phyloP scores from a whole-genome alignment of 2,329 filamentous ascomycete species.

The Scolecobasidium constrictum region DNA sequence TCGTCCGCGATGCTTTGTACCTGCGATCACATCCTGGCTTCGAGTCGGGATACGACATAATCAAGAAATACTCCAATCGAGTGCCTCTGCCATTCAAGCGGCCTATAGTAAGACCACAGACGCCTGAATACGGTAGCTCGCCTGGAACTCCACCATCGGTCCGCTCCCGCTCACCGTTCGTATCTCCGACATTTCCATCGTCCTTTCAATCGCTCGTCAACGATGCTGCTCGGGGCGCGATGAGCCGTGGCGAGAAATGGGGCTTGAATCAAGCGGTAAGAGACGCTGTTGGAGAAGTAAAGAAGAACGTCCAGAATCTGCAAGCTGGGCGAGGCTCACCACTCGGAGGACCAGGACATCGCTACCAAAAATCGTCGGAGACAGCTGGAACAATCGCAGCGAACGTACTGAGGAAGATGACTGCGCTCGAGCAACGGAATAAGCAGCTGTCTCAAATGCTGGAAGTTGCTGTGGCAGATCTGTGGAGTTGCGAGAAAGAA shows the following conservation, averaged over 20 bases:
- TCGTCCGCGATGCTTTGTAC: constrained; percentile 78
- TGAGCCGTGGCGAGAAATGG: constrained; percentile 63
- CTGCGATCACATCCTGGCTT: constrained; percentile 53
- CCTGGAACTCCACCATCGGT: constrained; percentile 1
- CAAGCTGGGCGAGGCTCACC: constrained; percentile 1
- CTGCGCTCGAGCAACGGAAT: constrained; percentile 52
- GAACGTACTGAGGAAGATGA: constrained; percentile 20
- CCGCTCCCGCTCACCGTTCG: constrained; percentile 7
- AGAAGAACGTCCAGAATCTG: constrained; percentile 49
- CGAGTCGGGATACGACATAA: constrained; percentile 52
- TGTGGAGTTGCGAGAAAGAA: constrained; percentile 50
- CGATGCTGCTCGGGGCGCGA: constrained; percentile 63
- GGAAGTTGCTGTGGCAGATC: constrained; percentile 50
- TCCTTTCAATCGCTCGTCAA: constrained; percentile 63
- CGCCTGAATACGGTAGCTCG: constrained; percentile 1
- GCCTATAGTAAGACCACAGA: background rate
- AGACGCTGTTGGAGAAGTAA: constrained; percentile 71
- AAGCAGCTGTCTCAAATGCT: constrained; percentile 57
- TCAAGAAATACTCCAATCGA: constrained; percentile 56
- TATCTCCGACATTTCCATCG: constrained; percentile 1
- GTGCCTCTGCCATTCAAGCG: constrained; percentile 19
- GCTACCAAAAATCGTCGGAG: constrained; percentile 16
- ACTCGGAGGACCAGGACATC: constrained; percentile 17
- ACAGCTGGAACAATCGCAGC: constrained; percentile 31
- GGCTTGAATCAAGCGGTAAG: constrained; percentile 72